Base-by-base conservation (phyloP, 352 stramenopile genomes). In the Pilasporangium apinafurcum region DNA sequence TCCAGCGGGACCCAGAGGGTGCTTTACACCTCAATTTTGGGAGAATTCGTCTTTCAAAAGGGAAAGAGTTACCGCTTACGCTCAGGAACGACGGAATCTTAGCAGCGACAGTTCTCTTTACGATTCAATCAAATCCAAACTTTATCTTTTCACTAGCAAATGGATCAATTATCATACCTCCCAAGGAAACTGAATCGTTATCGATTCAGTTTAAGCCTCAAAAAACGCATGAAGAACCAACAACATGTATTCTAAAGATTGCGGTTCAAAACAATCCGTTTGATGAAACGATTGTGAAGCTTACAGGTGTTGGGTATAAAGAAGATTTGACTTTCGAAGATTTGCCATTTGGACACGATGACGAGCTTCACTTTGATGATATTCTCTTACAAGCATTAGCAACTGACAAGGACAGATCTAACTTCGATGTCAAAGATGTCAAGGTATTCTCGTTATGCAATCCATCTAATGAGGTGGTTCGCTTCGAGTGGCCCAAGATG, bases 41-140 rank as follows among this genome's bases (percentile, higher is more conserved):
- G 29, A 76, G 81, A 2, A 68, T 95, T 3, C 68, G 73, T 8
- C 51, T 83, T 3, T 78, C 82, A 14, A 96, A 95, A 35, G 52
- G 41, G 8, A 90, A 86, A 31, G 62, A 82, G 8, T 30, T 82
- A 40, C 32, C 56, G 4, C 40, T 98, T 2, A 31, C 77, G 12
- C 43, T 98, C 1, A 83, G 85, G 2, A 98, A 98, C 48, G 88
- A 97, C 49, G 92, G 92, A 4, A 88, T 97, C 45, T 45, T 98
- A n/a, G 57, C 88, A 4, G 74, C 87, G 0, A 97, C 87, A 1
- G 86, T 96, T 20, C 53, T 96, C 1, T 97, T 98, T 52, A 85
- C 88, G 12, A 85, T 96, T 53, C 54, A 66, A 30, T 30, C 56
- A 5, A 92, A 94, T 37, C 60, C 68, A 4, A 88, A 84, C 35